Evolutionary conservation across 192 early-diverging fungal genomes (phyloP), one percentile per base, ranked within the genome.

Genomic region (Coemansia sp.): DNA sequence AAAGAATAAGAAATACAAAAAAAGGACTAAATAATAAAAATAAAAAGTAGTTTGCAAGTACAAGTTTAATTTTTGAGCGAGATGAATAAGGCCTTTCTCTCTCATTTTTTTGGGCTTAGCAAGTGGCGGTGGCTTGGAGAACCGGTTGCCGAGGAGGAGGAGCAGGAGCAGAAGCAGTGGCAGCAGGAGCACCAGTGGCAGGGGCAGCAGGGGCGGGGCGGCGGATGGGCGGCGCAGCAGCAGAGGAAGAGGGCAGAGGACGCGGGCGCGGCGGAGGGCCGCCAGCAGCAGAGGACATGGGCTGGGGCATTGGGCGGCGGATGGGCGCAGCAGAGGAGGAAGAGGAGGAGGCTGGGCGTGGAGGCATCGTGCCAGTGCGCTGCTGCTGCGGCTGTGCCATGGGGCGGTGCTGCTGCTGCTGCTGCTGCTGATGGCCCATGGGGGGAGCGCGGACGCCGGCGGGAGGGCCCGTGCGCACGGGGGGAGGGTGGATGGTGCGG

Each of bases 101-200:
- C 17, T 31, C 29, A 8, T 14, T 47, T 20, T 47, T 20, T 7
- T 35, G 32, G 32, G 36, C 24, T 61, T 49, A 70, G 61, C 68
- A 70, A 6, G 68, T 63, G 36, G 68, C 51, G 6, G 51, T 54
- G 27, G 51, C 51, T n/a, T 54, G 51, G 51, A 54, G 51, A 17
- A 31, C 51, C 51, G 51, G 51, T 54, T 54, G 51, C 51, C 51
- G 51, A 17, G 51, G 51, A 54, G 51, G 25, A 54, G 47, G 51
- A 17, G 51, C 25, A 54, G 51, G 25, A 54, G 47, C 25, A 49
- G 47, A 9, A 22, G 51, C 51, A 54, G 29, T 25, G 14, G 51
- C 12, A 7, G 51, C 27, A 54, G 51, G 27, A 2, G 51, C 51
- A 54, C 14, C 51, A 54, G 51, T 25, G 29, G 25, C 15, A 15